Base-by-base conservation (phyloP, 208 protist genomes). In the Naegleria fowleri region DNA sequence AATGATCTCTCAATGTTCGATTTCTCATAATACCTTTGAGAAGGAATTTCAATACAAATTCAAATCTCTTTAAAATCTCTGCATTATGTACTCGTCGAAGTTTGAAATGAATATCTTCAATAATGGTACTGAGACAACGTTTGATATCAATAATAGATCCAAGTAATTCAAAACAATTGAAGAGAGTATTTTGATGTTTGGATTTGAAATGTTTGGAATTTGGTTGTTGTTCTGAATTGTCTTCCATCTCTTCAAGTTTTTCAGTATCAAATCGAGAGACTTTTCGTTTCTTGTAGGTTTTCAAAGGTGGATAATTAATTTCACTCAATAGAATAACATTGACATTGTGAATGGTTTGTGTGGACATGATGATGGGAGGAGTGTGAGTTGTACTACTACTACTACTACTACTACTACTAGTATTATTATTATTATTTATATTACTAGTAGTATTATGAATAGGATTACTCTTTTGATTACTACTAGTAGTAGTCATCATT, bases 61-160 rank as follows among this genome's bases (percentile, higher is more conserved):
- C 39, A 86, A 86, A 86, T 86, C 83, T 86, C 38, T 86, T 25
- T n/a, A 86, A 33, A 33, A 86, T 38, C 13, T 41, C 83, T 33
- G 22, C 16, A 51, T 48, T 86, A 33, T 25, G 9, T 16, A 86
- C 83, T 29, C 6, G 41, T 41, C 11, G 29, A 0, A 86, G 4
- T 51, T 25, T 51, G 38, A 19, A 33, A 51, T 86, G 7, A 33
- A 86, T 48, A 40, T 33, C 16, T 15, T 41, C 6, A 51, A 86
- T 51, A 33, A 86, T 36, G 29, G 9, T 33, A 33, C 11, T 13
- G 2, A 86, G 16, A 86, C 22, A 33, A 5, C n/a, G 25, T 51
- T 86, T 36, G 48, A 86, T 33, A 33, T 86, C 38, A 33, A 86
- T 86, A 51, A 86, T 48, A 33, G 29, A 29, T 29, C 83, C 83